Conservation (phyloP, 2,329 filamentous ascomycete species). For the Phialophora expanda region DNA sequence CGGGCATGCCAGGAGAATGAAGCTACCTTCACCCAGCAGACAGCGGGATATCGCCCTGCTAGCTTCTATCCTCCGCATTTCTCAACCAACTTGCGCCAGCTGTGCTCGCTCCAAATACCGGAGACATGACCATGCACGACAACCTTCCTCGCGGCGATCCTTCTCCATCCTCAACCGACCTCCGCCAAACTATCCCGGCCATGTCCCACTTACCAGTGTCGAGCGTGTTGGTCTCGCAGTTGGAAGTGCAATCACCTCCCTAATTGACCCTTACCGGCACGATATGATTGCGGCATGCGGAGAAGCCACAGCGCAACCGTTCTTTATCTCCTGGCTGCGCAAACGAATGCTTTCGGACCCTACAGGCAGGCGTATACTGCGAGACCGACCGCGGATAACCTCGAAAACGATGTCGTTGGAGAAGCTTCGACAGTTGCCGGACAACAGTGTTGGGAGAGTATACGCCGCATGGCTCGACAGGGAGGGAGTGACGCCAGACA, state of each 20-base stretch:
- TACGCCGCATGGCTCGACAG: slow-evolving; percentile 93
- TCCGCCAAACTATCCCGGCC: slow-evolving; percentile 84
- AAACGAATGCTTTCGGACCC: slow-evolving; percentile 84
- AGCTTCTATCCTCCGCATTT: slow-evolving; percentile 29
- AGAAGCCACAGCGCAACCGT: slow-evolving; percentile 91
- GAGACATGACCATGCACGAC: background rate
- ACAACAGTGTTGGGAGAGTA: slow-evolving; percentile 75
- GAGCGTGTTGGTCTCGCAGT: slow-evolving; percentile 75
- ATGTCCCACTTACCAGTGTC: slow-evolving; percentile 80
- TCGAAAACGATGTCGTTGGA: slow-evolving; percentile 71
- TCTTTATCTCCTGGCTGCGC: slow-evolving; percentile 90
- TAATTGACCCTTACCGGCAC: slow-evolving; percentile 76
- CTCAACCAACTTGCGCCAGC: slow-evolving; percentile 66
- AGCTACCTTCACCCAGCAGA: slow-evolving; percentile 2
- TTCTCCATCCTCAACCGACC: slow-evolving; percentile 89
- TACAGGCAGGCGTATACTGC: slow-evolving; percentile 88
- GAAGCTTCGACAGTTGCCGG: slow-evolving; percentile 72
- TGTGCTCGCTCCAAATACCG: slow-evolving; percentile 63
- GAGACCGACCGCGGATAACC: slow-evolving; percentile 85
- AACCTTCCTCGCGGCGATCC: slow-evolving; percentile 44
- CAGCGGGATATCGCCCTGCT: slow-evolving; percentile 26
- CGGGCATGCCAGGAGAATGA: background rate
- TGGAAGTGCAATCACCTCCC: slow-evolving; percentile 64
- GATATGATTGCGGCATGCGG: slow-evolving; percentile 95
- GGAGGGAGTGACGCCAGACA: slow-evolving; percentile 92